Evolutionary conservation across 371 early-diverging fungal species (phyloP).

Genomic region (Syncephalastrum monosporum): DNA sequence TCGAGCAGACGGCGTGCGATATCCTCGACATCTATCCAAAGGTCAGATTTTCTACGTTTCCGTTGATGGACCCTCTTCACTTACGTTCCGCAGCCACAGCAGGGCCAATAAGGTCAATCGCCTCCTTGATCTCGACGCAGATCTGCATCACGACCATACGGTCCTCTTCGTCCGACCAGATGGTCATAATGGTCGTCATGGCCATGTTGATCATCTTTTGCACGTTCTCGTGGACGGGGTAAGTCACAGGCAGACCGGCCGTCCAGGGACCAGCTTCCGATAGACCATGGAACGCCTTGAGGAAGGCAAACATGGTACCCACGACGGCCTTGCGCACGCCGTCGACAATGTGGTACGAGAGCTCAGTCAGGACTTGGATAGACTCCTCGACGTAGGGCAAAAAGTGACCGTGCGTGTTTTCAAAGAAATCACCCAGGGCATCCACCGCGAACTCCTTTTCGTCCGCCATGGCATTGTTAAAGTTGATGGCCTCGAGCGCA

Average conservation of each 20-base stretch:
- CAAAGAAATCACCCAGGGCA: slow-evolving; percentile 84
- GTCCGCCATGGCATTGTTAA: slow-evolving; percentile 82
- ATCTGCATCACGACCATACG: slow-evolving; percentile 78
- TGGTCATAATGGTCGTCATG: slow-evolving; percentile 65
- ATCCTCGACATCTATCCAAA: slow-evolving; percentile 46
- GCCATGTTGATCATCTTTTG: slow-evolving; percentile 63
- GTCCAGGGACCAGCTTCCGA: slow-evolving; percentile 66
- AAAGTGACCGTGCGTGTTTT: slow-evolving; percentile 70
- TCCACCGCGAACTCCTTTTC: slow-evolving; percentile 92
- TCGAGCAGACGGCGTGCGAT: slow-evolving; percentile 61
- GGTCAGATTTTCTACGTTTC: too few relatives aligned
- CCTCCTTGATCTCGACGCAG: slow-evolving; percentile 68
- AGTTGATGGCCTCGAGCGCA: slow-evolving; percentile 55
- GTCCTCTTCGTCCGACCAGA: slow-evolving; percentile 85
- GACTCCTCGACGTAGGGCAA: slow-evolving; percentile 82
- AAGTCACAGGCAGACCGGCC: slow-evolving; percentile 67
- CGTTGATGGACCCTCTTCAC: slow-evolving; percentile 8
- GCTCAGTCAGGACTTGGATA: slow-evolving; percentile 59
- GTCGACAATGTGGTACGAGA: slow-evolving; percentile 75
- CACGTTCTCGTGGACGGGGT: slow-evolving; percentile 77
- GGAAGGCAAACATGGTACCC: slow-evolving; percentile 70
- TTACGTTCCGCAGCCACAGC: slow-evolving; percentile 67
- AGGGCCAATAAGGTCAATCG: slow-evolving; percentile 78
- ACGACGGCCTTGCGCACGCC: slow-evolving; percentile 81
- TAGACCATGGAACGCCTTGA: slow-evolving; percentile 74